A percentile compares a stretch with the other conserved stretches of the same genome.
Conservation (phyloP, 257 asterid species). For the Hygrophila difformis region DNA sequence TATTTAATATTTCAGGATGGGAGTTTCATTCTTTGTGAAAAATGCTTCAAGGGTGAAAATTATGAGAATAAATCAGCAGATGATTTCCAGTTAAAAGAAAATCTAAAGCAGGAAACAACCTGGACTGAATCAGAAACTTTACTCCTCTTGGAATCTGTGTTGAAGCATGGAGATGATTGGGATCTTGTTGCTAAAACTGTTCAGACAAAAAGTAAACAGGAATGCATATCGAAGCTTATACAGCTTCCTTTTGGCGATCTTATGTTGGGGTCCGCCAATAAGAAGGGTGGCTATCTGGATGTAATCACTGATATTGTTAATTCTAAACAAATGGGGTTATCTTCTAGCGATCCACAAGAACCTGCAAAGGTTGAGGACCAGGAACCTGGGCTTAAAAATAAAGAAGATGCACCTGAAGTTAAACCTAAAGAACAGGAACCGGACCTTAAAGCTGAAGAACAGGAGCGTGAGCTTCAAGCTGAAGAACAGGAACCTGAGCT, state of each 20-base stretch:
- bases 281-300: conserved; percentile 39
- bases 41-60: conserved; percentile 61
- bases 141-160: conserved; percentile 76
- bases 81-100: conserved; percentile 54
- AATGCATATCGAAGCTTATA: conserved; percentile 84
- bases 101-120: conserved; percentile 28
- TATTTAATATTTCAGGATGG: conserved; percentile 57
- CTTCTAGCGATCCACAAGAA: conserved; percentile 31
- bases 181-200: conserved; percentile 74
- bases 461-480: not conserved
- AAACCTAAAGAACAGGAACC: not conserved
- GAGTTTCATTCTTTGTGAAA: conserved; percentile 49
- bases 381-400: conserved; percentile 10
- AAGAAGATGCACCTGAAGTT: not conserved
- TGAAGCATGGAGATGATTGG: conserved; percentile 94
- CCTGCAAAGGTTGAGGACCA: conserved; percentile 23
- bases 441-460: conserved; percentile 10
- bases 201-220: conserved; percentile 70
- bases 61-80: conserved; percentile 44
- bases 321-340: conserved; percentile 24
- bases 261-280: conserved; percentile 50
- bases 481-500: not conserved
- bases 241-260: conserved; percentile 87
- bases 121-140: conserved; percentile 93
- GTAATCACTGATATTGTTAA: conserved; percentile 24